Percentiles rank a stretch among this genome's conserved stretches.
phyloP scores from a whole-genome alignment of 441 rosid species.

The Syzygium malaccense region DNA sequence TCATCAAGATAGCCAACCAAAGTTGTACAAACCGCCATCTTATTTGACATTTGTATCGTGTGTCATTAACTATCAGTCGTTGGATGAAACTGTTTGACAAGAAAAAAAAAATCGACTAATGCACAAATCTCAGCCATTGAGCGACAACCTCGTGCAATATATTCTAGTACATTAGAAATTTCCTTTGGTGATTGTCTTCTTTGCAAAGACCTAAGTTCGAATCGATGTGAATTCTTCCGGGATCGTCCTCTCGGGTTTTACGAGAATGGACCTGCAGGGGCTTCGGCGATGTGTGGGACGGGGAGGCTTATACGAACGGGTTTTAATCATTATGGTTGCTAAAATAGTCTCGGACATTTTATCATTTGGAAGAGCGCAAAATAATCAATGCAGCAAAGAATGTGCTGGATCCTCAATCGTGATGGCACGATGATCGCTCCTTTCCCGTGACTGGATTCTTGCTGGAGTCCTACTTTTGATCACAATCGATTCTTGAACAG shows the following conservation, averaged over 20 bases:
- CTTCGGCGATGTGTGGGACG: background rate
- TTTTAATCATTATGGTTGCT: no score
- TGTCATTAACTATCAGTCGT: background rate
- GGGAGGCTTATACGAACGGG: background rate
- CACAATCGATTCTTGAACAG: background rate
- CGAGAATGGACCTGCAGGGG: background rate
- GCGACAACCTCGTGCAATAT: background rate
- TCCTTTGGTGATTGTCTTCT: background rate
- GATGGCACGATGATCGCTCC: background rate
- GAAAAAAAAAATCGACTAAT: background rate
- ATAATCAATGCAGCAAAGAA: background rate
- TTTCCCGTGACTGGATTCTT: conserved; percentile 15
- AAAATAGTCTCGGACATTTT: background rate
- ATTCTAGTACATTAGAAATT: background rate
- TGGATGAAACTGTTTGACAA: background rate
- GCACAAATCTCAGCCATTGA: background rate
- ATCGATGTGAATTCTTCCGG: no score
- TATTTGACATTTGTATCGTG: background rate
- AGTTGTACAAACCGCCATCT: background rate
- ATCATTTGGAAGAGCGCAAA: no score
- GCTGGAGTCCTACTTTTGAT: background rate
- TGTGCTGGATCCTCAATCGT: background rate
- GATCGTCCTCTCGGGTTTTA: background rate
- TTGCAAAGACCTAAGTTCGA: background rate
- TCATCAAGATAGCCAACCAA: background rate